A percentile compares a stretch with the other conserved stretches of the same genome.
Evolutionary conservation across 192 early-diverging fungal genomes (phyloP).

Genomic region (Backusella liffmaniae): DNA sequence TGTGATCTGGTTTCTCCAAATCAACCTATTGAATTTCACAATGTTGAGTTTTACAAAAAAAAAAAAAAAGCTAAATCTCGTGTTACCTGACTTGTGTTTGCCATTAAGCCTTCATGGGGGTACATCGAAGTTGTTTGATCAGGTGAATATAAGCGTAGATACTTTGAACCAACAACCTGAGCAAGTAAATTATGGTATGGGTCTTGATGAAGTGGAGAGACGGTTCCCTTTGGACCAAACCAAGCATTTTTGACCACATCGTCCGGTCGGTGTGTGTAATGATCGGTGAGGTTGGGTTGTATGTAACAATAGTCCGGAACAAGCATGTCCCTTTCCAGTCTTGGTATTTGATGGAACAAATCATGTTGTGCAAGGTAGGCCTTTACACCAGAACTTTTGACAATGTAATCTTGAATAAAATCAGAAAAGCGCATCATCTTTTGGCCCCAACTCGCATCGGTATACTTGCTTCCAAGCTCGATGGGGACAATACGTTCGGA

Average conservation of each 20-base stretch:
- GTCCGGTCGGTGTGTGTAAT: constrained; percentile 26
- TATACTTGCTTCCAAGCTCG: constrained; percentile 80
- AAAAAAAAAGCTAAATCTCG: neutral
- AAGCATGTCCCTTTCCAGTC: constrained; percentile 62
- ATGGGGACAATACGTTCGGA: constrained; percentile 79
- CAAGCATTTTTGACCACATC: constrained; percentile 67
- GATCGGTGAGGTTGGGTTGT: constrained; percentile 24
- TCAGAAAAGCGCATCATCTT: constrained; percentile 67
- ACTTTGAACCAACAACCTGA: constrained; percentile 83
- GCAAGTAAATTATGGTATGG: constrained; percentile 79
- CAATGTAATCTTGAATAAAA: constrained; percentile 58
- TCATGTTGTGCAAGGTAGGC: constrained; percentile 90
- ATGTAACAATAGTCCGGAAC: constrained; percentile 77
- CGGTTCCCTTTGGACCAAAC: constrained; percentile 80
- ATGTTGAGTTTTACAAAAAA: neutral
- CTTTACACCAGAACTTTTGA: neutral
- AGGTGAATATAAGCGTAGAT: constrained; percentile 71
- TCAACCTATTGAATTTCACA: constrained; percentile 54
- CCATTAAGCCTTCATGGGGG: constrained; percentile 50
- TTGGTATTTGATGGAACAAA: constrained; percentile 74
- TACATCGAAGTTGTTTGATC: constrained; percentile 61
- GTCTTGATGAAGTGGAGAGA: constrained; percentile 86
- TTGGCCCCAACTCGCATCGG: constrained; percentile 74
- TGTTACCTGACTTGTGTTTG: constrained; percentile 71
- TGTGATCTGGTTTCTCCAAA: constrained; percentile 58